A percentile compares a stretch with the other conserved stretches of the same genome.
Evolutionary conservation across 83 land plant genomes (phyloP).

Genomic region (Diphasiastrum complanatum): DNA sequence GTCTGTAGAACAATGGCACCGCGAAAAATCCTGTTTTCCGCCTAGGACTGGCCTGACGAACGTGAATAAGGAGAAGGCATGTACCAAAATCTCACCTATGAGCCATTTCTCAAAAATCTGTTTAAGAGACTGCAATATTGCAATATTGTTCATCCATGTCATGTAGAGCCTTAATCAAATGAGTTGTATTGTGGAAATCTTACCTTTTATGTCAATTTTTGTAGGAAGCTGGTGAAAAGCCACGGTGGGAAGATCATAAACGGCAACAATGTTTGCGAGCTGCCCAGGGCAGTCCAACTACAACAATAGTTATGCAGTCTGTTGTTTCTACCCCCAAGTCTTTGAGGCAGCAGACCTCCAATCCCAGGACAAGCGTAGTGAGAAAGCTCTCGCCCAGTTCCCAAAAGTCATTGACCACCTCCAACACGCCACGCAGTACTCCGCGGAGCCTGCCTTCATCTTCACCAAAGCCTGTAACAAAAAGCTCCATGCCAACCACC

Average conservation of each 20-base stretch:
- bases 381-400: constrained; percentile 12
- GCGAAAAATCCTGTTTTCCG: constrained; percentile 26
- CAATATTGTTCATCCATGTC: no score
- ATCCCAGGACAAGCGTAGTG: not conserved
- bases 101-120: not conserved
- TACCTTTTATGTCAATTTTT: no score
- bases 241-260: not conserved
- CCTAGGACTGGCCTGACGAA: not conserved
- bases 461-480: not conserved
- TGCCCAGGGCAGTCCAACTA: not conserved
- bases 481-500: not conserved
- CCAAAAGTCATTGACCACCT: constrained; percentile 1
- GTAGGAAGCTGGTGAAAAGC: no score
- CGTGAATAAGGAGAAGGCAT: not conserved
- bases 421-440: not conserved
- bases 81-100: not conserved
- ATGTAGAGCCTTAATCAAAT: no score
- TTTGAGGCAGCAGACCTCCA: not conserved
- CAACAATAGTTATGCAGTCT: not conserved
- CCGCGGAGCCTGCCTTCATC: not conserved
- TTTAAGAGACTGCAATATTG: not conserved
- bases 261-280: not conserved
- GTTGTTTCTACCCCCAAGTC: not conserved
- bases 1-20: constrained; percentile 23
- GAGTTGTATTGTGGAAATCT: no score